Evolutionary conservation across 2,329 filamentous ascomycete genomes (phyloP).

Genomic region (Botrytis aclada): DNA sequence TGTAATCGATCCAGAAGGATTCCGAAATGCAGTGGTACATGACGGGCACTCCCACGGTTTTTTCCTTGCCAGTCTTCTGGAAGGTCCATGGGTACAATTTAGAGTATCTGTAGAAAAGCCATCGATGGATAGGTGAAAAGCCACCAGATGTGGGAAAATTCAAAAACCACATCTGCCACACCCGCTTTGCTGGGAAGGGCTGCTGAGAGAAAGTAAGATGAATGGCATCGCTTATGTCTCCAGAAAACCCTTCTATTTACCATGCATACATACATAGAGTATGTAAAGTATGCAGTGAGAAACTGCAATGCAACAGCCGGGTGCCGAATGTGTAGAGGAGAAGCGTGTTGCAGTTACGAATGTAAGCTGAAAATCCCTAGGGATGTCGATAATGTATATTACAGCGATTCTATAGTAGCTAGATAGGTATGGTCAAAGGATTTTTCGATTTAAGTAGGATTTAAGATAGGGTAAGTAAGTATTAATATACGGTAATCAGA

Average conservation of each 20-base stretch:
- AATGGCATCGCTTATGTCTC: slow-evolving; percentile 9
- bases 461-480: not conserved
- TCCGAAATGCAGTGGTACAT: not conserved
- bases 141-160: not conserved
- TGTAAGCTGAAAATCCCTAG: not conserved
- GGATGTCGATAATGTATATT: not conserved
- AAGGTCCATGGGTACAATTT: not conserved
- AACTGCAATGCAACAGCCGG: slow-evolving; percentile 1
- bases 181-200: slow-evolving; percentile 11
- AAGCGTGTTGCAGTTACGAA: slow-evolving; percentile 4
- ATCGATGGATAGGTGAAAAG: not conserved
- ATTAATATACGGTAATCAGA: not conserved
- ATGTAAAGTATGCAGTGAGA: not conserved
- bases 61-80: not conserved
- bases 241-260: not conserved
- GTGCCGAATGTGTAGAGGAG: slow-evolving; percentile 4
- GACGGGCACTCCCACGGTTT: not conserved
- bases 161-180: slow-evolving; percentile 11
- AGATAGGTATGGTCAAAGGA: not conserved
- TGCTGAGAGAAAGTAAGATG: not conserved
- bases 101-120: not conserved
- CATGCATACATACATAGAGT: not conserved
- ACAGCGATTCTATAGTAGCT: not conserved
- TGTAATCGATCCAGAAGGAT: not conserved
- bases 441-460: not conserved